Evolutionary conservation across 352 stramenopile species (phyloP).

Genomic region (Phytophthora podocarpi): DNA sequence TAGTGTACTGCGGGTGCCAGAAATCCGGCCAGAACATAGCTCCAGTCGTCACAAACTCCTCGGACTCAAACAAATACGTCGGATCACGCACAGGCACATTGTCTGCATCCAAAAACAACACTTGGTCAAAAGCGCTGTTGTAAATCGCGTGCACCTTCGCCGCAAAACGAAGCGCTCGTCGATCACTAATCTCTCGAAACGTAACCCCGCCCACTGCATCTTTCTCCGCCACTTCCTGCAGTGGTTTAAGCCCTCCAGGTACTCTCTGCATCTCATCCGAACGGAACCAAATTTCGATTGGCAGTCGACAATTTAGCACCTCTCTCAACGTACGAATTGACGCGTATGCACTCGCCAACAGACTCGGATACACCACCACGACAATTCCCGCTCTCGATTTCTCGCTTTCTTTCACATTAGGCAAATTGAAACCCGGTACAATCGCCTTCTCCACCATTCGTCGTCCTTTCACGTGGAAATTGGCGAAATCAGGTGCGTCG

Average conservation of each 20-base stretch:
- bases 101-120: conserved; percentile 64
- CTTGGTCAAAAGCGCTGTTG: conserved; percentile 46
- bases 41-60: conserved; percentile 44
- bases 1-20: conserved; percentile 59
- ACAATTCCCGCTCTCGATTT: conserved; percentile 37
- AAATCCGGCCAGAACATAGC: conserved; percentile 78
- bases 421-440: conserved; percentile 7
- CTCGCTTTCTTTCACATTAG: conserved; percentile 11
- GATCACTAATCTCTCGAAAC: conserved; percentile 31
- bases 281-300: conserved; percentile 58
- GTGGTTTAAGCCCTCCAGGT: conserved; percentile 5
- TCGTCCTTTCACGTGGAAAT: conserved; percentile 37
- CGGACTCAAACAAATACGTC: conserved; percentile 47
- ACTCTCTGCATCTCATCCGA: conserved; percentile 25
- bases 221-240: conserved; percentile 26
- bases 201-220: conserved; percentile 29
- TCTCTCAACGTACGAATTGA: conserved; percentile 42
- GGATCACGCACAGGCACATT: conserved; percentile 55
- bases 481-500: conserved; percentile 48
- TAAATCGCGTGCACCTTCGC: conserved; percentile 56
- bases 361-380: conserved; percentile 56
- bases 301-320: conserved; percentile 40
- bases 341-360: conserved; percentile 46
- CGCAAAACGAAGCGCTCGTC: conserved; percentile 45
- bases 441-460: conserved; percentile 17